These are phyloP conservation scores for Fusarium zealandicum DNA, from an alignment of 2,329 filamentous ascomycete genomes.

Conservation along the genomic window DNA sequence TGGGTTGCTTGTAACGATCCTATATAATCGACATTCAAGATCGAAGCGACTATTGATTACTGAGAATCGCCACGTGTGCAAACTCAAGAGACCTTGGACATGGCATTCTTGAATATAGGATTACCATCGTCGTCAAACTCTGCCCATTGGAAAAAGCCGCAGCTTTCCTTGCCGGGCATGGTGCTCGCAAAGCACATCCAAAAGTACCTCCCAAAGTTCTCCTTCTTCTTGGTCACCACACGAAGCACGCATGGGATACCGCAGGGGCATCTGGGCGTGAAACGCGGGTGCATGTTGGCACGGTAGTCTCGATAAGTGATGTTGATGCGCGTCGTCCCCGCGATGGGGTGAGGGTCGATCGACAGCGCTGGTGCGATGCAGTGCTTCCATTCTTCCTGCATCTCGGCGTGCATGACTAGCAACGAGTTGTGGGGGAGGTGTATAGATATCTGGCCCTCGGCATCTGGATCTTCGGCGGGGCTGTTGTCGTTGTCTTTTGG, in stretches of 20 bases:
- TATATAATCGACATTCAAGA: too few relatives aligned
- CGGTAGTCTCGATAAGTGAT: slow-evolving; percentile 93
- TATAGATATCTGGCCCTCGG: slow-evolving; percentile 86
- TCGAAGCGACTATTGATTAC: too few relatives aligned
- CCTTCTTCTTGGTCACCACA: slow-evolving; percentile 80
- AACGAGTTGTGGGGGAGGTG: slow-evolving; percentile 95
- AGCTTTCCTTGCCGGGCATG: slow-evolving; percentile 72
- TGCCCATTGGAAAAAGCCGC: slow-evolving; percentile 84
- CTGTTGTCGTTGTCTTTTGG: slow-evolving; percentile 60
- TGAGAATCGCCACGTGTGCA: too few relatives aligned
- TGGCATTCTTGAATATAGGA: slow-evolving; percentile 52
- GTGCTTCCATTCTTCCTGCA: slow-evolving; percentile 98
- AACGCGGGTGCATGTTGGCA: slow-evolving; percentile 74
- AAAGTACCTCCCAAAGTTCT: slow-evolving; percentile 82
- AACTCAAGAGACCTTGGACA: background rate
- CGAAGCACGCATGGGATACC: slow-evolving; percentile 72
- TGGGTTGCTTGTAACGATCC: too few relatives aligned
- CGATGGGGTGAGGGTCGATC: slow-evolving; percentile 84
- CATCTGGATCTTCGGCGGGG: slow-evolving; percentile 60
- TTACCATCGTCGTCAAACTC: slow-evolving; percentile 87
- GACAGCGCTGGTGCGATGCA: slow-evolving; percentile 75
- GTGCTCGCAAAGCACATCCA: slow-evolving; percentile 91
- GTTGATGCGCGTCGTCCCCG: slow-evolving; percentile 84
- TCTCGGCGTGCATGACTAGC: slow-evolving; percentile 94
- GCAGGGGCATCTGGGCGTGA: slow-evolving; percentile 82